Evolutionary conservation across 2,329 filamentous ascomycete genomes (phyloP), one percentile per base, ranked within the genome.

Genomic region (Bipolaris victoriae): DNA sequence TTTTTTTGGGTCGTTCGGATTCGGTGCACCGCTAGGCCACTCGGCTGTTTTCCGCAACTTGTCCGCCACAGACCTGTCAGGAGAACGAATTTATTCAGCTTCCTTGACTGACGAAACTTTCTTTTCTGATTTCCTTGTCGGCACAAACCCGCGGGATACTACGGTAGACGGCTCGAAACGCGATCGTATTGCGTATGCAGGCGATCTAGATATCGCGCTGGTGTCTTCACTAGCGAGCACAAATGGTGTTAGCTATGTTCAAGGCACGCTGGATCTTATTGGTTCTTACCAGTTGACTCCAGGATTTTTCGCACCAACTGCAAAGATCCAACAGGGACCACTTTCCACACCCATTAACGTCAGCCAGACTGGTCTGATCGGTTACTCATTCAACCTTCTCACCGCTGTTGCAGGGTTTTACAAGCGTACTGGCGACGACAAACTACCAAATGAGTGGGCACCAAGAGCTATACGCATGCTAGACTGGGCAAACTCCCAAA

Each of bases 161-260:
- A 68, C 70, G 13, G 75, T 77, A 2, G 76, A 77, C 57, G 76
- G 75, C 24, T 76, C 76, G 1, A 66, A 73, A 5, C 66, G 74
- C 4, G 74, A 40, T 20, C 37, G 37, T 5, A 40, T 40, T 11
- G 37, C 37, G 16, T 40, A 40, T 18, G 16, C 37, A 1, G 37
- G 37, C 5, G 37, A 40, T 40, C 37, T 40, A 7, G 37, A 40
- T 20, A 20, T 40, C 10, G n/a, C 37, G 3, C 1, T 40, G 9
- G 37, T 18, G 6, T 18, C 37, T 40, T 18, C 37, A 10, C n/a
- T 40, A 1, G 37, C 16, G 3, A 40, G 37, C 10, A 40, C 37
- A 40, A 18, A 40, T 7, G 18, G 37, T 20, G 2, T 16, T 5
- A 20, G 16, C 16, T 40, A 40, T 18, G 16, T 40, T 20, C 6